phyloP scores from a whole-genome alignment of 805 yeast genomes.

The Lachancea thermotolerans region DNA sequence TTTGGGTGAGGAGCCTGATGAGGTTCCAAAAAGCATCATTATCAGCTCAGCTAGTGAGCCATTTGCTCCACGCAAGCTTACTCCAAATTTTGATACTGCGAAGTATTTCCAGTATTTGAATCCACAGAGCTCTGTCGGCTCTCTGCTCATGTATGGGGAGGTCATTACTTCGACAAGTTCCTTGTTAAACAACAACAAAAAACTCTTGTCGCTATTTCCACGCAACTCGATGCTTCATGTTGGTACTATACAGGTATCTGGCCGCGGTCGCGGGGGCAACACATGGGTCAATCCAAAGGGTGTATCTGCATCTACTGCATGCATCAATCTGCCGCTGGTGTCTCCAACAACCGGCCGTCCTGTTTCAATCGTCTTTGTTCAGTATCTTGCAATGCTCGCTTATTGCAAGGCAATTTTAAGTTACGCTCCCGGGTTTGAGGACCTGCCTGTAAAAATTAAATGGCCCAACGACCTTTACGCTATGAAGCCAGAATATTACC shows the following conservation, averaged over 20 bases:
- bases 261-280: conserved; percentile 92
- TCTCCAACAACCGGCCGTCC: conserved; percentile 41
- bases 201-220: conserved; percentile 45
- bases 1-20: conserved; percentile 44
- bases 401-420: conserved; percentile 67
- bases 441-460: conserved; percentile 73
- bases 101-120: conserved; percentile 41
- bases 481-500: conserved; percentile 53
- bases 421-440: conserved; percentile 57
- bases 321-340: conserved; percentile 43
- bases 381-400: conserved; percentile 79
- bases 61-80: conserved; percentile 44
- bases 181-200: conserved; percentile 65
- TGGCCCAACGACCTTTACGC: conserved; percentile 97
- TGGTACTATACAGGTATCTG: conserved; percentile 82
- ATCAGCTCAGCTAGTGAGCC: conserved; percentile 35
- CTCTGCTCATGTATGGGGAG: conserved; percentile 68
- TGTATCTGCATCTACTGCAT: conserved; percentile 73
- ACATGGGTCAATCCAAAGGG: conserved; percentile 95
- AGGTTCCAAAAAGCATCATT: conserved; percentile 47
- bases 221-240: conserved; percentile 31
- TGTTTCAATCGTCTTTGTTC: conserved; percentile 72
- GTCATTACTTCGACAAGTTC: conserved; percentile 85
- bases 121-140: conserved; percentile 45
- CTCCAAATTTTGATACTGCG: conserved; percentile 68